Evolutionary conservation across 2,329 filamentous ascomycete genomes (phyloP).

Genomic region (Colletotrichum sansevieriae): DNA sequence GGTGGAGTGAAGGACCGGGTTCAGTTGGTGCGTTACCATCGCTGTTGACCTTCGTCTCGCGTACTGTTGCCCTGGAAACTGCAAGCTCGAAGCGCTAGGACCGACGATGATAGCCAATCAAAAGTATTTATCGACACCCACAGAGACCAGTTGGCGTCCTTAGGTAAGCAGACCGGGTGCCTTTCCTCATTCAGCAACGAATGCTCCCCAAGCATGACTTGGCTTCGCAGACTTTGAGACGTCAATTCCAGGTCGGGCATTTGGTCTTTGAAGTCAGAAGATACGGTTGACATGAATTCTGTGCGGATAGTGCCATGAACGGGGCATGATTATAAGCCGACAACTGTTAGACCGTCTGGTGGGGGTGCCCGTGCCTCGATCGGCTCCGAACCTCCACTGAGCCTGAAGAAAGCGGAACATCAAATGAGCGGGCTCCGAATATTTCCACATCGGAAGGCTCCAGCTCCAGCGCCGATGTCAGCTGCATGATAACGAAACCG

Average conservation of each 20-base stretch:
- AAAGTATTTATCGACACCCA: constrained; percentile 6
- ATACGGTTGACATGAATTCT: background rate
- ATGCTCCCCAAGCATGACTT: background rate
- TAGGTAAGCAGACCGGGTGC: constrained; percentile 18
- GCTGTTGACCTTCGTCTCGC: constrained; percentile 41
- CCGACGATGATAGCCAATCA: constrained; percentile 15
- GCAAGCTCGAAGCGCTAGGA: constrained; percentile 6
- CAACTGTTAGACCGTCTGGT: background rate
- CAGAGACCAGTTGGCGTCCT: constrained; percentile 2
- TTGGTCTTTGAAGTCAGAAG: background rate
- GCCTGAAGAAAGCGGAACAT: constrained; percentile 34
- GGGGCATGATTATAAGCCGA: background rate
- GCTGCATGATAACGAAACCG: constrained; percentile 9
- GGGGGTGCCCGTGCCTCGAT: constrained; percentile 22
- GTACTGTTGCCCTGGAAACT: constrained; percentile 38
- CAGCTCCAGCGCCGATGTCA: constrained; percentile 18
- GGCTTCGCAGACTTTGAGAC: background rate
- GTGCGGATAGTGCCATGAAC: background rate
- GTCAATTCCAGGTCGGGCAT: background rate
- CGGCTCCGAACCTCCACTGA: constrained; percentile 19
- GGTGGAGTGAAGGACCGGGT: constrained; percentile 36
- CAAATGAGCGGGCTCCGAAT: constrained; percentile 37
- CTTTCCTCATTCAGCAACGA: constrained; percentile 6
- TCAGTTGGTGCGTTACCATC: constrained; percentile 28
- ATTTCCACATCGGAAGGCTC: constrained; percentile 25